A percentile compares a stretch with the other conserved stretches of the same genome.
Conservation (phyloP, 306 rosid species). For the Mimosa pudica region DNA sequence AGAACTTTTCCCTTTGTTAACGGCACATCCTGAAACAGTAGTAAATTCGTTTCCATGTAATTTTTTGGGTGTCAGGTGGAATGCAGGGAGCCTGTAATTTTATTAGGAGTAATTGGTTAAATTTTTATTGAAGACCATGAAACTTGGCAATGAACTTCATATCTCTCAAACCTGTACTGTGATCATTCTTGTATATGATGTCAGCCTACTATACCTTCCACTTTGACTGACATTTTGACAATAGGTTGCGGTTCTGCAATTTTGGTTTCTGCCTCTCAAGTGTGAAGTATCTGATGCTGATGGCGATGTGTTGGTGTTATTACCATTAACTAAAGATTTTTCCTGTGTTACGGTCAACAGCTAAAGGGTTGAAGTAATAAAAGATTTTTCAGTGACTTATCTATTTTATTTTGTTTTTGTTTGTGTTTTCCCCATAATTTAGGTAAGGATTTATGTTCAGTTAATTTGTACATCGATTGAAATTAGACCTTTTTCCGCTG, state of each 20-base stretch:
- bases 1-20: slow-evolving; percentile 48
- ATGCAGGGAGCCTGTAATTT: slow-evolving; percentile 60
- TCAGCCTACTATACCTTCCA: neutral
- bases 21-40: slow-evolving; percentile 41
- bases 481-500: neutral
- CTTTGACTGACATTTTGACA: slow-evolving; percentile 19
- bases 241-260: neutral
- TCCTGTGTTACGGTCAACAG: neutral
- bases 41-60: slow-evolving; percentile 44
- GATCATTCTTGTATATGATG: neutral
- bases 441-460: neutral
- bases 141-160: slow-evolving; percentile 38
- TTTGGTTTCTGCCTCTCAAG: neutral
- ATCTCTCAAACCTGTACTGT: slow-evolving; percentile 22
- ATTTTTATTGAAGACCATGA: slow-evolving; percentile 44
- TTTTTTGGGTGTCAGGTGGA: slow-evolving; percentile 51
- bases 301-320: neutral
- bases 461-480: neutral
- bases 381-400: neutral
- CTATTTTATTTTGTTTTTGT: neutral
- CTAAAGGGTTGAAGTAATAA: neutral
- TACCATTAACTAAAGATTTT: neutral
- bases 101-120: slow-evolving; percentile 40
- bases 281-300: slow-evolving; percentile 15
- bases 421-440: neutral